Evolutionary conservation across 768 basidiomycete genomes (phyloP), one percentile per base, ranked within the genome.

Genomic region (Phlegmacium glaucopus): DNA sequence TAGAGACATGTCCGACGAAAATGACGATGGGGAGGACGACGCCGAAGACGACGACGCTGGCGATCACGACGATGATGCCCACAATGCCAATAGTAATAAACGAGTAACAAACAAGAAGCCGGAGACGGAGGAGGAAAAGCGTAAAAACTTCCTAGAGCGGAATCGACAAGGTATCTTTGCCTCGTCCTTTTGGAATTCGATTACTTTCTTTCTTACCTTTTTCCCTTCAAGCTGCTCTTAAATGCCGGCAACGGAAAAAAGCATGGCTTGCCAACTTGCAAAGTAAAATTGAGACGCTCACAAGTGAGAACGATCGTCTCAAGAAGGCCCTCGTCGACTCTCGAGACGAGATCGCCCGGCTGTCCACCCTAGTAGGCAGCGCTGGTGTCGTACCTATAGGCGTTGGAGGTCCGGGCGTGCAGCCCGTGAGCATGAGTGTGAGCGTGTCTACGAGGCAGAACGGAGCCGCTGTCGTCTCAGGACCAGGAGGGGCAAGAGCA

Each of bases 181-280:
- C 53, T 47, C 47, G 29, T 32, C 48, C 17, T 12, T 22, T 27
- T 35, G 34, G 16, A 25, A 39, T 10, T 9, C 17, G 39, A 15
- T 43, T 11, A 15, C 12, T 22, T 51, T 50, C 34, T 29, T 50
- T 12, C 29, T 26, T 40, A 47, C 13, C 34, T 50, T 37, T 7
- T 39, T 29, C 29, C 26, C 40, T 9, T 45, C 1, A 57, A 97
- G 95, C 96, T 51, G 96, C 96, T 6, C 82, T 98, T 56, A 98
- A 98, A 71, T 99, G 96, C 69, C 92, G 96, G 29, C 96, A 99
- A 63, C 88, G 96, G 49, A 99, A 99, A 71, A 99, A 99, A 67
- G 93, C 93, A 4, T 99, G 96, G 96, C 79, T 98, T 11, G 78
- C 84, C 25, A 85, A 90, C 52, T 76, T 99, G 13, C 96, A 99